Percentiles rank a stretch among this genome's conserved stretches.
Conservation (phyloP, 1,284 basidiomycete genomes). For the Quambalaria eucalypti region DNA sequence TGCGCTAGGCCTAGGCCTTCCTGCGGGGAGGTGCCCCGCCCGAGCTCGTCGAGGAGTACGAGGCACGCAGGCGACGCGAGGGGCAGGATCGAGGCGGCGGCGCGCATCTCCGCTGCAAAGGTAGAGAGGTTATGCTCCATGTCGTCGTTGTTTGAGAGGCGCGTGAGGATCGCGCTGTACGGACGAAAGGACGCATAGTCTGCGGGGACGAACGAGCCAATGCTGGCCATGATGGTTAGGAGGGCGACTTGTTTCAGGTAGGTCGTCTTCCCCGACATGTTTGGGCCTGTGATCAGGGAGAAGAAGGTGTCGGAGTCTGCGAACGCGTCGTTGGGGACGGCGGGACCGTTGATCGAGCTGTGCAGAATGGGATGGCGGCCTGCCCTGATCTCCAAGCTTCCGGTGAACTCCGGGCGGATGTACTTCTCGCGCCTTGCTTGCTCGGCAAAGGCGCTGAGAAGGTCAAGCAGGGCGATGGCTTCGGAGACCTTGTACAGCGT, state of each 20-base stretch:
- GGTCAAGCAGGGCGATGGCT: slow-evolving; percentile 28
- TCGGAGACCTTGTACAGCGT: slow-evolving; percentile 34
- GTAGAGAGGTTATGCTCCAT: slow-evolving; percentile 50
- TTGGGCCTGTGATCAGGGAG: slow-evolving; percentile 48
- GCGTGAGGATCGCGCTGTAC: slow-evolving; percentile 66
- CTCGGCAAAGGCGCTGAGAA: slow-evolving; percentile 23
- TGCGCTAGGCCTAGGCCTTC: slow-evolving; percentile 84
- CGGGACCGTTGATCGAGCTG: slow-evolving; percentile 55
- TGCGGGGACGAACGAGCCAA: slow-evolving; percentile 78
- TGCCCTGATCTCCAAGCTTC: slow-evolving; percentile 36
- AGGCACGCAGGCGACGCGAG: slow-evolving; percentile 57
- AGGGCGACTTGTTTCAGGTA: slow-evolving; percentile 79
- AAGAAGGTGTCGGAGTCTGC: slow-evolving; percentile 53
- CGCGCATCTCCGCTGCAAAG: slow-evolving; percentile 30
- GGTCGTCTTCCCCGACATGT: slow-evolving; percentile 69
- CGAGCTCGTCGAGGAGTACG: slow-evolving; percentile 81
- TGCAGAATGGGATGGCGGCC: slow-evolving; percentile 59
- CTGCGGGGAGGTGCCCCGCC: slow-evolving; percentile 70
- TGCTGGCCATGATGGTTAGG: slow-evolving; percentile 69
- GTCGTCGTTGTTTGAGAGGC: slow-evolving; percentile 78
- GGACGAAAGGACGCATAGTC: slow-evolving; percentile 64
- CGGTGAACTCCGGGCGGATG: slow-evolving; percentile 22
- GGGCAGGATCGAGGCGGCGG: slow-evolving; percentile 51
- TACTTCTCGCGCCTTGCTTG: slow-evolving; percentile 16
- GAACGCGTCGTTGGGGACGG: slow-evolving; percentile 13